Base-by-base conservation (phyloP, 2,329 filamentous ascomycete genomes). In the Colletotrichum tropicale region DNA sequence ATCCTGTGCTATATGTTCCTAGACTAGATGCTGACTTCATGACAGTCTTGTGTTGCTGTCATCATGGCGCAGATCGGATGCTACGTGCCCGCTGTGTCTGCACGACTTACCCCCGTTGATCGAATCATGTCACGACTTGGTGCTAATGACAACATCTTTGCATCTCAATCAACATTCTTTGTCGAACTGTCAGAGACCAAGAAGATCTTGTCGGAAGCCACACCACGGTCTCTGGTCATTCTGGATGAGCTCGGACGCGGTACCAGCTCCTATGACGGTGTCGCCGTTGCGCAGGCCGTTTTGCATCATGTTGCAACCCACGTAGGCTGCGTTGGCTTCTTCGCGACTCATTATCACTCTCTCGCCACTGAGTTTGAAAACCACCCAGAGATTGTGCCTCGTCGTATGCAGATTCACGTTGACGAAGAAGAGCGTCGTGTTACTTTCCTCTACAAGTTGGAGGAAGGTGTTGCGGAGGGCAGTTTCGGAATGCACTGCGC, bases 401-500 rank as follows among this genome's bases (percentile, higher is more conserved):
- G 94, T 81, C 92, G 97, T 16, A 99, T 99, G 97, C 94, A 95
- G 77, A 98, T 99, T 74, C 92, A 96, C 74, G 97, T 99, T 3
- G 96, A 99, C 78, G 94, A 97, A 6, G 91, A 90, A 62, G 91
- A 95, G 74, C 91, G 95, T 28, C 92, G 93, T n/a, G 93, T 99
- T n/a, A 98, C 96, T 0, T 99, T 99, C 86, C 84, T 99, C 71
- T 99, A 99, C 87, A 96, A 95, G 81, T 91, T 99, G 0, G 97
- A 98, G 84, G 91, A 95, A 16, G 97, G 97, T 3, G 95, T 98
- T 12, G 97, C 97, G 0, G 96, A 98, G 84, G 97, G 97, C 18
- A 98, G 95, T 81, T 99, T 98, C 81, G 97, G 97, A 80, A 99
- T 99, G 97, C 97, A 99, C 84, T 99, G 97, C 82, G 97, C 97